A percentile compares a stretch with the other conserved stretches of the same genome.
Conservation (phyloP, 805 yeast species). For the Myxozyma sirexii region DNA sequence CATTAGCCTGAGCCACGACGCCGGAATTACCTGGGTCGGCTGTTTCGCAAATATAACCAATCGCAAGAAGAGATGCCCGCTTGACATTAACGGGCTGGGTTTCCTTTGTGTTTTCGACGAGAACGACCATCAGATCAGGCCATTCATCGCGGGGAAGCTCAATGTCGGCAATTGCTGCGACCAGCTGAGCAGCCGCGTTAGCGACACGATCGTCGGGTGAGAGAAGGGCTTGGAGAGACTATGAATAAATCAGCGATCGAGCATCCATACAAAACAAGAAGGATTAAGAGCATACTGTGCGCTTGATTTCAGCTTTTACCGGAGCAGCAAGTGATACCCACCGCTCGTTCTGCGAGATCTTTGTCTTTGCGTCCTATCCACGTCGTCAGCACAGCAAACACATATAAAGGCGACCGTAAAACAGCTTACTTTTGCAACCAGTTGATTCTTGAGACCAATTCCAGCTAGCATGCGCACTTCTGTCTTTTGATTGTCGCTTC, state of each 20-base stretch:
- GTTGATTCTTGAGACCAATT: slow-evolving; percentile 80
- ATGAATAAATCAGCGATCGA: too few relatives aligned
- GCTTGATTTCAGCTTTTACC: slow-evolving; percentile 66
- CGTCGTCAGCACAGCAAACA: neutral
- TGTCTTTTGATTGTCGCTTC: slow-evolving; percentile 60
- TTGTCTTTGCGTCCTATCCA: slow-evolving; percentile 54
- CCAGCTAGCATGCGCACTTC: slow-evolving; percentile 94
- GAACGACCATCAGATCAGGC: slow-evolving; percentile 80
- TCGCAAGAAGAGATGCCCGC: slow-evolving; percentile 81
- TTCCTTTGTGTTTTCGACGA: slow-evolving; percentile 82
- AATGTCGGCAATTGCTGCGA: slow-evolving; percentile 95
- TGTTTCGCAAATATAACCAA: slow-evolving; percentile 94
- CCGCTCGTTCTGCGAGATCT: slow-evolving; percentile 62
- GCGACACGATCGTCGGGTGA: slow-evolving; percentile 78
- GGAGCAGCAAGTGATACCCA: slow-evolving; percentile 68
- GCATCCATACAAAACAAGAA: too few relatives aligned
- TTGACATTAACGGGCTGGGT: slow-evolving; percentile 79
- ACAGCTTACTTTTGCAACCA: slow-evolving; percentile 62
- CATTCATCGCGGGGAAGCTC: slow-evolving; percentile 88
- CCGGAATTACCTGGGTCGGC: slow-evolving; percentile 82
- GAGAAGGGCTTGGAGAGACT: slow-evolving; percentile 62
- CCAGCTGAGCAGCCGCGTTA: slow-evolving; percentile 85
- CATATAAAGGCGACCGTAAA: neutral
- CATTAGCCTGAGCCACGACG: slow-evolving; percentile 82
- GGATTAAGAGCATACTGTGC: slow-evolving; percentile 46